Conservation (phyloP, 768 basidiomycete species). For the Inosperma sp. region DNA sequence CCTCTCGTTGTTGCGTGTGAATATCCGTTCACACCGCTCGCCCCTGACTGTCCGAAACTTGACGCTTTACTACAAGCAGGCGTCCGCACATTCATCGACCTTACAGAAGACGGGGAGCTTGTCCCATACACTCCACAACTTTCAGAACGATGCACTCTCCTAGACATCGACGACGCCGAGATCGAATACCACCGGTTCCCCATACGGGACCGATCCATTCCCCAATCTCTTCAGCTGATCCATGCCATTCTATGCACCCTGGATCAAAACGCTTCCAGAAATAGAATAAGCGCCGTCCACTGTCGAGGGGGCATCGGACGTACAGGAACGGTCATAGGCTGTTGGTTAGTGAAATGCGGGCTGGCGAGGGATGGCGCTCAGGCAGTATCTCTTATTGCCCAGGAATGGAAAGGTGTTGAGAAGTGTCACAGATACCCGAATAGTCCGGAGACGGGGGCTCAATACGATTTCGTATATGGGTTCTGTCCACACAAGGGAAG, state of each 20-base stretch:
- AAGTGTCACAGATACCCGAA: slow-evolving; percentile 72
- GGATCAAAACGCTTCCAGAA: slow-evolving; percentile 53
- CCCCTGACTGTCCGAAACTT: slow-evolving; percentile 58
- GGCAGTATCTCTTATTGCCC: slow-evolving; percentile 58
- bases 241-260: slow-evolving; percentile 55
- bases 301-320: slow-evolving; percentile 77
- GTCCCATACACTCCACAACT: slow-evolving; percentile 60
- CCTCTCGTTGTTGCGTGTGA: slow-evolving; percentile 71
- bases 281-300: slow-evolving; percentile 66
- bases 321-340: slow-evolving; percentile 59
- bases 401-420: slow-evolving; percentile 71
- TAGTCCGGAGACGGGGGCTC: slow-evolving; percentile 76
- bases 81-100: slow-evolving; percentile 77
- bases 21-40: slow-evolving; percentile 69
- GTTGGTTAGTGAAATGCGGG: slow-evolving; percentile 71
- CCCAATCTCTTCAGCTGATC: slow-evolving; percentile 55
- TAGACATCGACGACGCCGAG: slow-evolving; percentile 49
- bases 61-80: slow-evolving; percentile 68
- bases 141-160: slow-evolving; percentile 44
- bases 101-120: slow-evolving; percentile 78
- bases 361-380: slow-evolving; percentile 57
- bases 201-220: slow-evolving; percentile 67
- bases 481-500: slow-evolving; percentile 38
- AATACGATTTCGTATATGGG: slow-evolving; percentile 68
- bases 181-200: slow-evolving; percentile 79